Base-by-base conservation (phyloP, 108 stramenopile genomes). In the Bacterosira constricta region DNA sequence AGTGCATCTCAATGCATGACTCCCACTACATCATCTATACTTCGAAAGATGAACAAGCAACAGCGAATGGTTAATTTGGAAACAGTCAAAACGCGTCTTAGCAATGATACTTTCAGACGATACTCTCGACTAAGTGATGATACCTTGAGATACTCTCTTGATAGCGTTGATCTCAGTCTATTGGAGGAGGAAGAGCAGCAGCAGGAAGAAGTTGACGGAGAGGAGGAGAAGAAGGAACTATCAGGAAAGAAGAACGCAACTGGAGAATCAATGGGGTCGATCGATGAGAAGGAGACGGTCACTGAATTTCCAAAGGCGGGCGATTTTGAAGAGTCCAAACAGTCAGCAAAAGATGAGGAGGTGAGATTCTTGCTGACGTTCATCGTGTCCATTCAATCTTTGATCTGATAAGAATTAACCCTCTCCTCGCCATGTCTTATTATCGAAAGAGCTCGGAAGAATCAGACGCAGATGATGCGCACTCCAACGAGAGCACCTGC, bases 1-100 rank as follows among this genome's bases (percentile, higher is more conserved):
- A n/a, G 96, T 94, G 64, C 93, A 94, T 68, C 63, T 90, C 17
- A 96, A 96, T 59, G n/a, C n/a, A n/a, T n/a, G n/a, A n/a, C n/a
- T n/a, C n/a, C n/a, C n/a, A n/a, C n/a, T n/a, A n/a, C n/a, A n/a
- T n/a, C n/a, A n/a, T n/a, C n/a, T n/a, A n/a, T n/a, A n/a, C n/a
- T n/a, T n/a, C n/a, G n/a, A n/a, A n/a, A n/a, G n/a, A n/a, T n/a
- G n/a, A n/a, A n/a, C n/a, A n/a, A n/a, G n/a, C n/a, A n/a, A n/a
- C n/a, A n/a, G n/a, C n/a, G n/a, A n/a, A n/a, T n/a, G n/a, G n/a
- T n/a, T n/a, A n/a, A n/a, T n/a, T n/a, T n/a, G n/a, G n/a, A n/a
- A n/a, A n/a, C n/a, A n/a, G n/a, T n/a, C n/a, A 47, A 47, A 47
- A 1, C 1, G 21, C 46, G 46, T 23, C 15, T 47, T 18, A 47